phyloP scores from a whole-genome alignment of 148 eudicot species.

The Camellia sinensis region DNA sequence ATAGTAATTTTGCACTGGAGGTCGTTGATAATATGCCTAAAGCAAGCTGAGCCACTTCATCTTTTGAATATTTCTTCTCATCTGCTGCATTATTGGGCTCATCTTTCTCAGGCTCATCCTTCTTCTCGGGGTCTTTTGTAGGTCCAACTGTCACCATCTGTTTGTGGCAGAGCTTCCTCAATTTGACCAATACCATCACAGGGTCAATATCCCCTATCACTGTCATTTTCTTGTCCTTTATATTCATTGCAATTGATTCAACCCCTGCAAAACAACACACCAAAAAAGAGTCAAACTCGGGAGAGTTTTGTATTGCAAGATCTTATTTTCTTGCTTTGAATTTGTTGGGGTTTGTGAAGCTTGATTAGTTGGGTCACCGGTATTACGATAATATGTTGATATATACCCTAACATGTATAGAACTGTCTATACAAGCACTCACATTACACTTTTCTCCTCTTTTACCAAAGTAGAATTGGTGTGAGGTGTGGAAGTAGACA shows the following conservation, averaged over 20 bases:
- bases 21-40: too few species aligned
- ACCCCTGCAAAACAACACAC: conserved; percentile 39
- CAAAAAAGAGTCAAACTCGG: neutral
- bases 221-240: conserved; percentile 53
- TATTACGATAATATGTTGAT: too few species aligned
- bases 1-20: too few species aligned
- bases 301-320: neutral
- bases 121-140: conserved; percentile 46
- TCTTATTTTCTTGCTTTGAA: neutral
- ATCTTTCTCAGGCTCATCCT: conserved; percentile 35
- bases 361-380: too few species aligned
- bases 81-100: conserved; percentile 27
- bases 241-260: conserved; percentile 58
- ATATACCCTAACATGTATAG: too few species aligned
- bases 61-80: neutral
- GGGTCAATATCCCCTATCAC: conserved; percentile 57
- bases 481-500: too few species aligned
- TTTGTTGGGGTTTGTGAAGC: too few species aligned
- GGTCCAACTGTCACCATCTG: conserved; percentile 55
- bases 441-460: too few species aligned
- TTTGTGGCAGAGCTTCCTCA: conserved; percentile 44
- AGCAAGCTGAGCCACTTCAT: too few species aligned
- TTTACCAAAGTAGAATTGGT: too few species aligned
- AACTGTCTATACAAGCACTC: too few species aligned
- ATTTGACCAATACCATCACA: conserved; percentile 37